These are phyloP conservation scores for Cystofilobasidium ferigula DNA, from an alignment of 768 basidiomycete genomes.

Conservation along the genomic window DNA sequence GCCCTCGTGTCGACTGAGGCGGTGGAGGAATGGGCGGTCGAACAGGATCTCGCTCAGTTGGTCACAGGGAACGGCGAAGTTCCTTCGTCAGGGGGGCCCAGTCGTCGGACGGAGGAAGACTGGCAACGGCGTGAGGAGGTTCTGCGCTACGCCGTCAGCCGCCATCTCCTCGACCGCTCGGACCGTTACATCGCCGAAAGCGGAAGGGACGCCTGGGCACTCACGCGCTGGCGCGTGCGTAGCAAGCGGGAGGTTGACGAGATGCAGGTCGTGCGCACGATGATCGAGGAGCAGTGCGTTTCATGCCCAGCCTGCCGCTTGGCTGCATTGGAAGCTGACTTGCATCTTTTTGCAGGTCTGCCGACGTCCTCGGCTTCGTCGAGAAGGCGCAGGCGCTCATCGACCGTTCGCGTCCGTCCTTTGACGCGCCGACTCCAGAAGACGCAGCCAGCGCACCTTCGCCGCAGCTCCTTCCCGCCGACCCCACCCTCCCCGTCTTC, in stretches of 20 bases:
- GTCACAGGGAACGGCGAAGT: too few relatives aligned
- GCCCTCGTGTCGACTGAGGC: background rate
- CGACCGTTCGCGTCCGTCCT: slow-evolving; percentile 22
- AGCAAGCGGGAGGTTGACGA: slow-evolving; percentile 9
- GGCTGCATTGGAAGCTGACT: too few relatives aligned
- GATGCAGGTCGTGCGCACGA: slow-evolving; percentile 26
- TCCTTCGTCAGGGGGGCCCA: too few relatives aligned
- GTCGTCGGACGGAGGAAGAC: slow-evolving; percentile 27
- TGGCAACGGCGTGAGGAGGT: slow-evolving; percentile 30
- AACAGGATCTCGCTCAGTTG: background rate
- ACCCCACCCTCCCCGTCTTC: slow-evolving; percentile 13
- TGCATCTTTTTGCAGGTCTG: slow-evolving; percentile 29
- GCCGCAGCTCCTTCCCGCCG: slow-evolving; percentile 2
- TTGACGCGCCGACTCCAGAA: slow-evolving; percentile 13
- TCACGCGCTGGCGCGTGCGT: slow-evolving; percentile 1
- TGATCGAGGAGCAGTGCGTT: slow-evolving; percentile 32
- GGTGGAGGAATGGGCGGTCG: background rate
- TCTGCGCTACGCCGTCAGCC: slow-evolving; percentile 27
- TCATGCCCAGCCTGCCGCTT: slow-evolving; percentile 29
- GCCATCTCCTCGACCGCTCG: slow-evolving; percentile 31
- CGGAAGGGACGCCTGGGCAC: slow-evolving; percentile 31
- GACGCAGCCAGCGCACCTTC: slow-evolving; percentile 20
- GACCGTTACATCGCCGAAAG: slow-evolving; percentile 23
- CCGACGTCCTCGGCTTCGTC: slow-evolving; percentile 46
- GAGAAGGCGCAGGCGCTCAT: slow-evolving; percentile 30